Base-by-base conservation (phyloP, 176 grass and related monocot species). In the Alopecurus myosuroides region DNA sequence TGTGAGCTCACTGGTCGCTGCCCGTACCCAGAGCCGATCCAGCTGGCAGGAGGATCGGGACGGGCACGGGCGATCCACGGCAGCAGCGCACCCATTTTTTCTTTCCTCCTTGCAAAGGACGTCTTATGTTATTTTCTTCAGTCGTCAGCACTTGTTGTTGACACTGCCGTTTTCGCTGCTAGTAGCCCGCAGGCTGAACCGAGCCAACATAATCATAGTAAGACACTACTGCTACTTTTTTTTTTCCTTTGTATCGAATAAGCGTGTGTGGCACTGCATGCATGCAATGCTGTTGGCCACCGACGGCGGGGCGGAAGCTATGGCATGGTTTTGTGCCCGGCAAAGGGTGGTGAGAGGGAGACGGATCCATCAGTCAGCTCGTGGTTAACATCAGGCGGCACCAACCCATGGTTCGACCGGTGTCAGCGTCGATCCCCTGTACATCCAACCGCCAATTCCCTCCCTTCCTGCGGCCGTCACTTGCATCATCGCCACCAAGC, bases 221-320 rank as follows among this genome's bases (percentile, higher is more conserved):
- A 8, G 37, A 39, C 37, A 44, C 17, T 14, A 1, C 2, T 63
- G 0, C 6, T 14, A 18, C 19, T 9, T 26, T 28, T 23, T 14
- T 2, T n/a, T 33, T 15, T 2, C n/a, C n/a, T n/a, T 0, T 0
- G 4, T 1, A 0, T 2, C 9, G 65, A 68, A n/a, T n/a, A n/a
- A n/a, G 34, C 35, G 65, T 39, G 65, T 39, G n/a, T 15, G 5
- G 12, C 68, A 40, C 39, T 71, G 37, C 66, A 40, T 40, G 66
- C 3, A 13, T 23, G 66, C 6, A 5, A 41, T 29, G 18, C 18
- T 89, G 77, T 39, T 69, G 77, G 82, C 77, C 82, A 81, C 82
- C 88, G 88, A 85, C 82, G 77, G 28, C 11, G 11, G 73, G 40
- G 11, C 49, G 11, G 11, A 14, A 11, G 11, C 40, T 42, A 11